Conservation (phyloP, 2,329 filamentous ascomycete genomes). For the Cordyceps tenuipes region DNA sequence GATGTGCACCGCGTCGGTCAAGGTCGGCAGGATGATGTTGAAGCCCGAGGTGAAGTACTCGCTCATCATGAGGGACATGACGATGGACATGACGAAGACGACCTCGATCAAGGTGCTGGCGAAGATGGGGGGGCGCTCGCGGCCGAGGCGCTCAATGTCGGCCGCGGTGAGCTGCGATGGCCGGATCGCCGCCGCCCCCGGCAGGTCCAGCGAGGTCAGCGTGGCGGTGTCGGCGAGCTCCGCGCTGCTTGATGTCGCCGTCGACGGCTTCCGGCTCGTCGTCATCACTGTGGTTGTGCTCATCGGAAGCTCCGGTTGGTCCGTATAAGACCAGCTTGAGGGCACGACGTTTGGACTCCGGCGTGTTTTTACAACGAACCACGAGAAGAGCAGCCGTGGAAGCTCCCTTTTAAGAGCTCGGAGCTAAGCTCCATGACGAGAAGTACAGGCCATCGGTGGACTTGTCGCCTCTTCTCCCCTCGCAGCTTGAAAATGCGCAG, state of each 20-base stretch:
- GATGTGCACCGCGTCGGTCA: conserved; percentile 54
- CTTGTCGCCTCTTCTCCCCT: neutral
- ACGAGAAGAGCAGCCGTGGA: neutral
- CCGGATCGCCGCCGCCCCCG: no score
- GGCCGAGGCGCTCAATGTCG: conserved; percentile 47
- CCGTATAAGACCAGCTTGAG: neutral
- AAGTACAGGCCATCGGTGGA: neutral
- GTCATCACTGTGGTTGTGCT: neutral
- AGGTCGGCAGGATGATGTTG: conserved; percentile 48
- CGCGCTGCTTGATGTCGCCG: neutral
- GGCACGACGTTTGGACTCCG: neutral
- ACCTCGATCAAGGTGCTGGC: conserved; percentile 41
- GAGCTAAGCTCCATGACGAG: neutral
- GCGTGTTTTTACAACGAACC: neutral
- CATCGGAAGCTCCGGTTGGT: neutral
- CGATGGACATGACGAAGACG: conserved; percentile 34
- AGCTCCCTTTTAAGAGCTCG: conserved; percentile 5
- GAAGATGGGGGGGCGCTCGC: conserved; percentile 48
- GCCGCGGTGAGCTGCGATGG: neutral
- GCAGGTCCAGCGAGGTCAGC: neutral
- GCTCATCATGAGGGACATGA: conserved; percentile 12
- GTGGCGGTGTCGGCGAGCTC: neutral
- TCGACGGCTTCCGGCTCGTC: neutral
- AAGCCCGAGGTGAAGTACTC: conserved; percentile 15
- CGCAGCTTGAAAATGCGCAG: conserved; percentile 2